A percentile compares a stretch with the other conserved stretches of the same genome.
These are phyloP conservation scores for Colletotrichum falcatum DNA, from an alignment of 2,329 filamentous ascomycete genomes.

Conservation along the genomic window DNA sequence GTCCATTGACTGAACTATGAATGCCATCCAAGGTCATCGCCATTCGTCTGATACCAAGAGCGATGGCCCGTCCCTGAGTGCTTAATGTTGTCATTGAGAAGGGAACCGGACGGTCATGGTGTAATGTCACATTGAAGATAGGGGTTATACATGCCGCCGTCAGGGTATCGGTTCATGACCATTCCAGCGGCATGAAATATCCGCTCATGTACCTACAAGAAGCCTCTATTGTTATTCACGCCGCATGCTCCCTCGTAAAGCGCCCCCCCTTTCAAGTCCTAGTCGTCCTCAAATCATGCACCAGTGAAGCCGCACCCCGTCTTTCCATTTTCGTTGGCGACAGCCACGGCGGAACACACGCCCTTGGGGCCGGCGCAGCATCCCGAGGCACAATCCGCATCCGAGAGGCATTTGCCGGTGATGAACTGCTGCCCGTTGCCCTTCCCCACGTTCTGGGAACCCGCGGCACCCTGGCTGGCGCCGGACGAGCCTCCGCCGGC, in stretches of 20 bases:
- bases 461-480: slow-evolving; percentile 11
- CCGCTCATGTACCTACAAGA: background rate
- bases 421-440: slow-evolving; percentile 47
- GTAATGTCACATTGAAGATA: background rate
- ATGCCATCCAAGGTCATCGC: no score
- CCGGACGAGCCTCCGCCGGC: background rate
- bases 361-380: slow-evolving; percentile 47
- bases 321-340: slow-evolving; percentile 28
- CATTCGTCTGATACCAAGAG: no score
- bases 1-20: background rate
- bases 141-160: background rate
- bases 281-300: background rate
- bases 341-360: slow-evolving; percentile 30
- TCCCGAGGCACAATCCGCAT: slow-evolving; percentile 48
- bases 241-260: background rate
- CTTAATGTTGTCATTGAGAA: background rate
- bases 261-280: rapidly evolving
- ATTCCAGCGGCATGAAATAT: background rate
- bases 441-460: slow-evolving; percentile 45
- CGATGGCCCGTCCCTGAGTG: no score
- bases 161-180: background rate
- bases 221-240: background rate
- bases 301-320: slow-evolving; percentile 27
- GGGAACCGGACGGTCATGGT: background rate
- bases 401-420: slow-evolving; percentile 44